Evolutionary conservation across 1,139 yeast species (phyloP).

Genomic region (Torulaspora pretoriensis): DNA sequence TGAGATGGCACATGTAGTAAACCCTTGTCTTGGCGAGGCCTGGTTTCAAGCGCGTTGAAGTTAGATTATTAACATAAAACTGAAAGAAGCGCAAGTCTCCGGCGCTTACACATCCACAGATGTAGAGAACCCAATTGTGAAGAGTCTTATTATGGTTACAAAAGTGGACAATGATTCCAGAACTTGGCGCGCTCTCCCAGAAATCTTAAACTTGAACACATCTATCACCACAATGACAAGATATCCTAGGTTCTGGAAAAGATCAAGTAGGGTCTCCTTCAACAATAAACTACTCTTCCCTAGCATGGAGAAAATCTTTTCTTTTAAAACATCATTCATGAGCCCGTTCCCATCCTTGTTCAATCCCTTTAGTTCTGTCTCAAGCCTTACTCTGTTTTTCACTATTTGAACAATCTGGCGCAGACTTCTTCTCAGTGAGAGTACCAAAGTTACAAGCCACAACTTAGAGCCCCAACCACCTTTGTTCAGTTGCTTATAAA

Average conservation of each 20-base stretch:
- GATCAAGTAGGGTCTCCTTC: conserved; percentile 20
- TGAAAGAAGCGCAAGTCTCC: no score
- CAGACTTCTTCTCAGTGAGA: conserved; percentile 23
- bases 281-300: conserved; percentile 17
- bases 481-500: conserved; percentile 25
- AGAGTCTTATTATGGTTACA: conserved; percentile 22
- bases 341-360: conserved; percentile 8
- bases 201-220: conserved; percentile 19
- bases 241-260: conserved; percentile 26
- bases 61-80: no score
- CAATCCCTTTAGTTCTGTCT: conserved; percentile 12
- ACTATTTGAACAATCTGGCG: conserved; percentile 14
- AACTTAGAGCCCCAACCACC: conserved; percentile 29
- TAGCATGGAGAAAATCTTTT: conserved; percentile 15
- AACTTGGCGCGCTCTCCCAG: conserved; percentile 14
- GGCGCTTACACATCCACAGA: neutral
- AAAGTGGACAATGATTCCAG: conserved; percentile 26
- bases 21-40: no score
- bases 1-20: no score
- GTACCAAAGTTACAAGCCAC: conserved; percentile 28
- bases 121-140: conserved; percentile 12
- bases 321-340: conserved; percentile 14
- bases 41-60: no score
- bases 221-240: conserved; percentile 22
- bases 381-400: conserved; percentile 10